Evolutionary conservation across 257 asterid species (phyloP).

Genomic region (Fraxinus cuspidata): DNA sequence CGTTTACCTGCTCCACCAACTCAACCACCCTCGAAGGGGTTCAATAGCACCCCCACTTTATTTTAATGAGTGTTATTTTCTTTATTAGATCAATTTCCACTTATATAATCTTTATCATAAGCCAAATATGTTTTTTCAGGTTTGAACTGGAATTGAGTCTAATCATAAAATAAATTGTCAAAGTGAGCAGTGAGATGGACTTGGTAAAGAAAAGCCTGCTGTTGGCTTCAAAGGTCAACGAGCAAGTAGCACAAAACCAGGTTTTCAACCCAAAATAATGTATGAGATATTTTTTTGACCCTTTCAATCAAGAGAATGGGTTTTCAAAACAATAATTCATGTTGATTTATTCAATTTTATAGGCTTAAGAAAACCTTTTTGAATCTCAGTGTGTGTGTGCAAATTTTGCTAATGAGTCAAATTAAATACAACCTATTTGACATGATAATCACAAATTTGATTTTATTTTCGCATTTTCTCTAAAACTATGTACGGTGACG

Average conservation of each 20-base stretch:
- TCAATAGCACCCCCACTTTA: background rate
- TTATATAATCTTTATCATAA: too few species aligned
- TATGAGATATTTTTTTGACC: background rate
- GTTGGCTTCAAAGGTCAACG: background rate
- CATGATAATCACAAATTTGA: too few species aligned
- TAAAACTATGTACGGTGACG: too few species aligned
- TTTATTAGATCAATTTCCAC: background rate
- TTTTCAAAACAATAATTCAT: background rate
- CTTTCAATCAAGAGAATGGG: background rate
- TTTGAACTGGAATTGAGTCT: background rate
- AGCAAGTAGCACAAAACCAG: background rate
- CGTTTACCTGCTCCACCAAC: too few species aligned
- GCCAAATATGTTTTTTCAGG: background rate
- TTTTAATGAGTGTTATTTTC: background rate
- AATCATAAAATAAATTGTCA: too few species aligned
- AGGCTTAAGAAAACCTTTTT: background rate
- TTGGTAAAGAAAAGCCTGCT: background rate
- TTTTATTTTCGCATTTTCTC: too few species aligned
- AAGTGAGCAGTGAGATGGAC: background rate
- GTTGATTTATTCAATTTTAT: background rate
- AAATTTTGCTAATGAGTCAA: background rate
- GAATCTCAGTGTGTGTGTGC: background rate
- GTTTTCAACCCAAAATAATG: background rate
- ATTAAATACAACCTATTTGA: too few species aligned
- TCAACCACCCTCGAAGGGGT: too few species aligned